Evolutionary conservation across 2,329 filamentous ascomycete species (phyloP), one percentile per base, ranked within the genome.

Genomic region (Thyridium curvatum): DNA sequence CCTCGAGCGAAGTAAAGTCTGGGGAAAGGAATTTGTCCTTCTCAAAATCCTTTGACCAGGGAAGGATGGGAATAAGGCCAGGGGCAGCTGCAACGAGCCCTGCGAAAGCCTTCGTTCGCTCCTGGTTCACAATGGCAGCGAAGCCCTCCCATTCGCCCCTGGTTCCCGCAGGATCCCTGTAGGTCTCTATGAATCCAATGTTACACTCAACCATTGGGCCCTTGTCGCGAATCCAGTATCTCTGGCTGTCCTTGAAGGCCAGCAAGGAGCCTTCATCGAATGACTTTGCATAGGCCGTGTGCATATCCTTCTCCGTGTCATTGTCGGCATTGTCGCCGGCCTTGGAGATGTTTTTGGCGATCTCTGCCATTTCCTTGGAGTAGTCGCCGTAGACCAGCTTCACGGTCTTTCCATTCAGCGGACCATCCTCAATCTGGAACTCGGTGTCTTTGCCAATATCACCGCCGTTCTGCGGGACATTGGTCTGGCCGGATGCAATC

Each of bases 11-110:
- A 0, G 93, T 97, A 56, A 98, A 98, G 59, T 98, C 93, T 0
- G 93, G 93, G 38, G 87, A 91, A 29, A 94, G 65, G 62, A 98
- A 98, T 54, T 85, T 89, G 68, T 96, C 90, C 64, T 97, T 97
- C 59, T 98, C 93, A 49, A 97, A 98, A 1, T 87, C 85, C 34
- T 77, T 75, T 29, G 72, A 69, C 93, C 93, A 98, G 0, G 93
- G 93, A 12, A 98, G 69, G 45, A 94, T 79, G 7, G 89, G 87
- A 37, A 98, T 96, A 56, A 95, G 82, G 34, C 71, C 69, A 10
- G 89, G 84, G 0, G 93, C 90, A 18, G 82, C 82, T 15, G 82
- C 74, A 4, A 97, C 93, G 2, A 97, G 77, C 49, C 85, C 83
- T 8, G 84, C 84, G 55, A 97, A 97, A 1, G 90, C 87, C 42